These are phyloP conservation scores for Iris macrosiphon DNA, from an alignment of 106 monocot genomes.

Conservation along the genomic window DNA sequence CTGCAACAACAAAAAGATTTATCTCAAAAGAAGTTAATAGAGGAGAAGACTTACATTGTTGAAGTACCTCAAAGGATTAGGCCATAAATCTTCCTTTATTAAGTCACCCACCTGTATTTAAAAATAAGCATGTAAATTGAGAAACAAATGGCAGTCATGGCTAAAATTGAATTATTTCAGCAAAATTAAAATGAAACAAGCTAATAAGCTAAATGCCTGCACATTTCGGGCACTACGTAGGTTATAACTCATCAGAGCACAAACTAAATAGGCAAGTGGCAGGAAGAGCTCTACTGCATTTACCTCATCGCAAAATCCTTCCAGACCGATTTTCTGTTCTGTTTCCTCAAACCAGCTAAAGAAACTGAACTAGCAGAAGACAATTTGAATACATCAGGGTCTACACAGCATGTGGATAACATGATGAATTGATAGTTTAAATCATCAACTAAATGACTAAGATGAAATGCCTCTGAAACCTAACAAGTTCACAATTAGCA, in stretches of 20 bases:
- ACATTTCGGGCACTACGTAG: too few species aligned
- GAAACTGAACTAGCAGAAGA: slow-evolving; percentile 21
- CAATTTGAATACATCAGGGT: too few species aligned
- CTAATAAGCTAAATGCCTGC: not conserved
- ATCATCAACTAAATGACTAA: not conserved
- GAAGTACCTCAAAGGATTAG: slow-evolving; percentile 78
- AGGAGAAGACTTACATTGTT: slow-evolving; percentile 44
- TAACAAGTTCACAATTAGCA: too few species aligned
- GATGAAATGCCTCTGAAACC: not conserved
- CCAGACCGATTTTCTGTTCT: slow-evolving; percentile 24
- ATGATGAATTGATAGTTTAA: not conserved
- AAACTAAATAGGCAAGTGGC: not conserved
- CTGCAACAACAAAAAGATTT: not conserved
- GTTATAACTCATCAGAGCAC: not conserved
- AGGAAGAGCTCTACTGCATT: not conserved
- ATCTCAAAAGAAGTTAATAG: not conserved
- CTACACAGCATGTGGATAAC: not conserved
- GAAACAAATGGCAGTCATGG: not conserved
- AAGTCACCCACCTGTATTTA: slow-evolving; percentile 63
- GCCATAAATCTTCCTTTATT: slow-evolving; percentile 85
- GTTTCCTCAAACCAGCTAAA: slow-evolving; percentile 51
- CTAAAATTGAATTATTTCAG: not conserved
- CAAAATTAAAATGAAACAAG: not conserved
- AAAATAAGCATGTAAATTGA: not conserved
- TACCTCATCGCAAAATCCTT: slow-evolving; percentile 47